Evolutionary conservation across 2,329 filamentous ascomycete genomes (phyloP), one percentile per base, ranked within the genome.

Genomic region (Talaromyces sp.): DNA sequence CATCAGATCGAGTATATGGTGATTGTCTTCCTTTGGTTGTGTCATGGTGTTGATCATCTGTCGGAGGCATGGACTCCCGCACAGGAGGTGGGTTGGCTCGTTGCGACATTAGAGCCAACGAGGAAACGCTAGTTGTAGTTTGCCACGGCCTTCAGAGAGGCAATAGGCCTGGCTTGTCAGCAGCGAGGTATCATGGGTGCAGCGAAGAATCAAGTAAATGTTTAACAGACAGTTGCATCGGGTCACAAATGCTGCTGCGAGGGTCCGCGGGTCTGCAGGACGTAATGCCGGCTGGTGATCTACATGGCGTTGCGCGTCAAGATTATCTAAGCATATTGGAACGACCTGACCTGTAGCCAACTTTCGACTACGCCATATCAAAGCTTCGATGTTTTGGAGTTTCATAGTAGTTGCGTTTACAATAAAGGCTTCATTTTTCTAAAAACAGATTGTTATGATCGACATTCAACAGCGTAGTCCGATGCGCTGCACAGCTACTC

Each of bases 91-190:
- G 56, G 55, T 62, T 53, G 42, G 54, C 49, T 56, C 48, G 58
- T 46, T 60, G 56, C 54, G 61, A 63, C 61, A 67, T 65, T 51
- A 57, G 47, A 52, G 56, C 45, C 54, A 55, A 45, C 49, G 54
- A 33, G 33, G 50, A 44, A 45, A 56, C 50, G 49, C 57, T 52
- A 49, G 32, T 51, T 57, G 55, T 62, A 60, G 49, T 51, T 60
- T 48, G 56, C 59, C 61, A 58, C 56, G 58, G 58, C 58, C 52
- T 50, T 54, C 43, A 51, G 47, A 52, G 51, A 60, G 55, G 57
- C 59, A 60, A 61, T 53, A 51, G 56, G 50, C 54, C 58, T 60
- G 36, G 49, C 54, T 58, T 56, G 49, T 43, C 33, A 50, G 41
- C 47, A 29, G 53, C 35, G 36, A 42, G 39, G 19, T 54, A 58